Evolutionary conservation across 2,329 filamentous ascomycete genomes (phyloP), one percentile per base, ranked within the genome.

Genomic region (Alternaria tenuissima): DNA sequence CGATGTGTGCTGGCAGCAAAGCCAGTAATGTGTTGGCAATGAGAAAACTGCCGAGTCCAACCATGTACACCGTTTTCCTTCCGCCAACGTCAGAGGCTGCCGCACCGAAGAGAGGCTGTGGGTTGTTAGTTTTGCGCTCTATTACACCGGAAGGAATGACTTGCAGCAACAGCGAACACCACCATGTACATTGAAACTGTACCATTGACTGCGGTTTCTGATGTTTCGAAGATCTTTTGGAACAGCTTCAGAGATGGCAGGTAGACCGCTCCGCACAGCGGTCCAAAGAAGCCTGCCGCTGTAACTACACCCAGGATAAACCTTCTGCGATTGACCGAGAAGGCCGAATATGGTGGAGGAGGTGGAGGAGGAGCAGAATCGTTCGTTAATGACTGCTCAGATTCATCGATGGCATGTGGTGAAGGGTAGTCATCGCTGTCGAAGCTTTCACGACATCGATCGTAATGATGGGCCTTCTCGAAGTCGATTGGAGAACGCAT

Each of bases 121-220:
- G 1, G 9, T 24, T 39, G 46, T 71, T 39, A 71, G 66, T 39
- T 4, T 38, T 32, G 18, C 20, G 11, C 9, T 28, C 20, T 4
- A 4, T 41, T 26, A 0, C 44, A 3, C 51, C 16, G 6, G 20
- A 5, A 20, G 20, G 32, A 18, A 28, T 8, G 7, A 68, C 64
- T 18, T 66, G 72, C 64, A 39, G 76, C 76, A 16, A 83, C 52
- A 16, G 80, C 81, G 57, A 82, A 83, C 0, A 81, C 75, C 9
- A 77, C 71, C 79, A 81, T 81, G 64, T 81, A 83, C 4, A 82
- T 76, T 0, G 78, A 77, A n/a, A 83, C 80, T 0, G 81, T 81
- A 3, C 75, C 79, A 63, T 82, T 82, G 38, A 82, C 78, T 3
- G 69, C 73, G 6, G 77, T 76, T 26, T 68, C 66, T 7, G 73